phyloP scores from a whole-genome alignment of 1,284 basidiomycete species.

The Flammula alnicola region DNA sequence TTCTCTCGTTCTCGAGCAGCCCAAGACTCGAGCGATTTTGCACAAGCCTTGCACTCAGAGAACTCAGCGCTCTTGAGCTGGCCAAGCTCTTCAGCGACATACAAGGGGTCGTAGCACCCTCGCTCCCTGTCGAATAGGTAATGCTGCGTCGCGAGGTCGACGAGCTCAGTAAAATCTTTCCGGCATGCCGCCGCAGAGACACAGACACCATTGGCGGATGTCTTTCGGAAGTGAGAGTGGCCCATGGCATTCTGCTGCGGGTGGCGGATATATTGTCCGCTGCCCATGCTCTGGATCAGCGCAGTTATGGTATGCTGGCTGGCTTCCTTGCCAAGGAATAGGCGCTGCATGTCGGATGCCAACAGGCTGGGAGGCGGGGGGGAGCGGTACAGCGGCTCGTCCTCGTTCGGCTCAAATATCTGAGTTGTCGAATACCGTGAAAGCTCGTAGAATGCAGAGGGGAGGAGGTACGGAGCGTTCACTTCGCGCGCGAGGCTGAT shows the following conservation, averaged over 20 bases:
- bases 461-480: slow-evolving; percentile 60
- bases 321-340: slow-evolving; percentile 73
- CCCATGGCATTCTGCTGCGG: slow-evolving; percentile 34
- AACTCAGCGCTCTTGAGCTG: slow-evolving; percentile 75
- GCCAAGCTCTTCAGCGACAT: slow-evolving; percentile 79
- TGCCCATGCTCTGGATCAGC: slow-evolving; percentile 70
- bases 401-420: slow-evolving; percentile 64
- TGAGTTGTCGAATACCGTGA: slow-evolving; percentile 68
- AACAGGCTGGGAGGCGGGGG: slow-evolving; percentile 44
- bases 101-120: slow-evolving; percentile 76
- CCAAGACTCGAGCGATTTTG: slow-evolving; percentile 69
- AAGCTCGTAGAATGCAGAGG: slow-evolving; percentile 77
- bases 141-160: slow-evolving; percentile 81
- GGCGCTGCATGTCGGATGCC: slow-evolving; percentile 58
- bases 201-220: slow-evolving; percentile 47
- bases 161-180: slow-evolving; percentile 75
- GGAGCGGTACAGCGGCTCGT: slow-evolving; percentile 50
- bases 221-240: slow-evolving; percentile 41
- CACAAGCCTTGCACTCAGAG: slow-evolving; percentile 76
- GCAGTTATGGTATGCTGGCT: slow-evolving; percentile 67
- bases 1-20: slow-evolving; percentile 70
- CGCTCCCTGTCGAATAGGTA: slow-evolving; percentile 77
- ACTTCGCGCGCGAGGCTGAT: slow-evolving; percentile 73
- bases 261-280: slow-evolving; percentile 46
- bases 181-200: slow-evolving; percentile 66